Evolutionary conservation across 192 early-diverging fungal species (phyloP).

Genomic region (Coemansia sp.): DNA sequence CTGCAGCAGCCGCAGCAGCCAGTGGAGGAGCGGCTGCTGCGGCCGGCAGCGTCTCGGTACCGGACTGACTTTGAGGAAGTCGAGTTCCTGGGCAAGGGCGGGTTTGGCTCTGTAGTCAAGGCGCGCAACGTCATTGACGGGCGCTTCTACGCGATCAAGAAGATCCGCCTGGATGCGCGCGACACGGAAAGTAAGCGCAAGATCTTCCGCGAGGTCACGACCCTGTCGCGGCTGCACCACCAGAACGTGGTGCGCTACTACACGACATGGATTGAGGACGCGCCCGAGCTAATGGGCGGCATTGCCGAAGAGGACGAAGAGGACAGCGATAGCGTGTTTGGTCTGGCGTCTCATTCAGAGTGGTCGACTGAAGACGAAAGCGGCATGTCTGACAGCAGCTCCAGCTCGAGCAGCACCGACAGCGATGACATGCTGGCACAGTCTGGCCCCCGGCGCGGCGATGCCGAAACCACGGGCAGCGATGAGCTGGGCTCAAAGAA

Average conservation of each 20-base stretch:
- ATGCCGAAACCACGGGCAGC: background rate
- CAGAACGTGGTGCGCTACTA: constrained; percentile 92
- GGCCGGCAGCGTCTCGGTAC: constrained; percentile 52
- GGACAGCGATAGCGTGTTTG: background rate
- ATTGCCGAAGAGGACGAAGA: no score
- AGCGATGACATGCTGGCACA: no score
- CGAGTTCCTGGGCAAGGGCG: constrained; percentile 76
- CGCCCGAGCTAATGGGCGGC: no score
- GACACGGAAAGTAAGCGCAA: constrained; percentile 54
- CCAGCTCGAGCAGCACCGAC: background rate
- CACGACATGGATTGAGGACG: constrained; percentile 83
- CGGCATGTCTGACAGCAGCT: background rate
- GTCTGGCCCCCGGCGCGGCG: no score
- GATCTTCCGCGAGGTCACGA: constrained; percentile 88
- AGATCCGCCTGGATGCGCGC: constrained; percentile 61
- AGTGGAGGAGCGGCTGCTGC: no score
- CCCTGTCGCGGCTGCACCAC: constrained; percentile 77
- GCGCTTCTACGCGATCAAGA: constrained; percentile 88
- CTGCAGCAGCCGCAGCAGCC: no score
- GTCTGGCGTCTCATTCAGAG: background rate
- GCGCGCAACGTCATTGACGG: constrained; percentile 86
- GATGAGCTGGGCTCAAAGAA: background rate
- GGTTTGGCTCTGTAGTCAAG: constrained; percentile 82
- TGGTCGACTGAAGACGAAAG: constrained; percentile 5
- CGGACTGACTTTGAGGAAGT: constrained; percentile 79